Evolutionary conservation across 2,329 filamentous ascomycete genomes (phyloP), one percentile per base, ranked within the genome.

Genomic region (Rhynchosporium secalis): DNA sequence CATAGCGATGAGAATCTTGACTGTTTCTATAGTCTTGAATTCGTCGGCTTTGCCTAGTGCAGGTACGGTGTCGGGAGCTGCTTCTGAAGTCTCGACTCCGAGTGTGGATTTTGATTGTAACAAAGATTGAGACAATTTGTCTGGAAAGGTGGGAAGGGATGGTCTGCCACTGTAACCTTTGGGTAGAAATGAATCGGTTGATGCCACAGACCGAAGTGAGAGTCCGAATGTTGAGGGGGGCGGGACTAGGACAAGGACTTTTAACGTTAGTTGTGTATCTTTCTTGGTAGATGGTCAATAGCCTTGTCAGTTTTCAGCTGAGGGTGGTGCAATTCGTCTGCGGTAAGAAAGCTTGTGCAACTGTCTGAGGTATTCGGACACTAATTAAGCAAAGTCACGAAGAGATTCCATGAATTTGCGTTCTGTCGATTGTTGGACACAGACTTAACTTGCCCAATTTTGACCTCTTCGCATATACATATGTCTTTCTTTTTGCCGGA

Each of bases 1-100:
- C 56, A 87, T 79, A 0, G 85, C 85, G 63, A 88, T 78, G 10
- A 88, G 75, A 10, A 86, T 79, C 12, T 84, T 79, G 2, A 88
- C 77, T 0, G 81, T 81, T 47, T 81, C 78, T 68, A 88, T 85
- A 80, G 66, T 87, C 83, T 57, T 80, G 75, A 55, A 76, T 57
- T 71, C 69, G 33, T 72, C 70, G 0, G 54, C 55, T 60, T 62
- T 69, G 36, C 1, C 62, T 38, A 7, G 48, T 29, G 63, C 55
- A n/a, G 55, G 51, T 10, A 52, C 61, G 15, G 48, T 46, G 3
- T 41, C 20, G 20, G 10, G 13, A 33, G 54, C 57, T 12, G 36
- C 31, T 56, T 29, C 56, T 10, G 20, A 29, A 8, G 13, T 41
- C 58, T 43, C 49, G 6, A 33, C 49, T 52, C 49, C 49, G n/a